Evolutionary conservation across 225 moss, liverwort and hornwort species (phyloP).

Genomic region (Climacium dendroides): DNA sequence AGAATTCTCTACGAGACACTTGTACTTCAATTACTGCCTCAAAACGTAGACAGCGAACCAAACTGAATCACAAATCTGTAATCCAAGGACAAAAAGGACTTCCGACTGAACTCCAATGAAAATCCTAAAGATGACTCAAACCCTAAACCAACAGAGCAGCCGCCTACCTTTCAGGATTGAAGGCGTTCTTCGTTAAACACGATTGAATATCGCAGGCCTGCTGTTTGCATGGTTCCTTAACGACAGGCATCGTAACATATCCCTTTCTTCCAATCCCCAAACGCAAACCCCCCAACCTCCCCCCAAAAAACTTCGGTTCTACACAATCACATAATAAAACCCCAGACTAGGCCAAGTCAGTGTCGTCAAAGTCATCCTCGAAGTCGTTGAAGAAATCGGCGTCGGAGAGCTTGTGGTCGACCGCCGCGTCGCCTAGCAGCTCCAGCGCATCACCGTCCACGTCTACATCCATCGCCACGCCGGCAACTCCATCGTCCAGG

Average conservation of each 20-base stretch:
- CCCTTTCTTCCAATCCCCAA: not conserved
- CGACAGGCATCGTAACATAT: slow-evolving; percentile 16
- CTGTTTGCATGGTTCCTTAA: slow-evolving; percentile 64
- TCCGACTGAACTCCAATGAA: not conserved
- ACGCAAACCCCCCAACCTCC: not conserved
- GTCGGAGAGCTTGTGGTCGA: slow-evolving; percentile 79
- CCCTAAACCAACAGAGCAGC: not conserved
- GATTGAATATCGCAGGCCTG: slow-evolving; percentile 86
- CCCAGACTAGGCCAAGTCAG: slow-evolving; percentile 53
- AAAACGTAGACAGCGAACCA: not conserved
- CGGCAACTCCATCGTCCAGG: slow-evolving; percentile 68
- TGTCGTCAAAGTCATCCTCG: slow-evolving; percentile 92
- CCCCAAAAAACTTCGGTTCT: not conserved
- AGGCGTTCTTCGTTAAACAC: slow-evolving; percentile 80
- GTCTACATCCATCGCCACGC: slow-evolving; percentile 65
- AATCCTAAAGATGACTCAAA: not conserved
- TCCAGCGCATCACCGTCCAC: slow-evolving; percentile 74
- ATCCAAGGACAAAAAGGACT: not conserved
- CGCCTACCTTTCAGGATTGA: slow-evolving; percentile 60
- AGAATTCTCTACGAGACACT: not conserved
- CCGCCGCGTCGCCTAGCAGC: slow-evolving; percentile 31
- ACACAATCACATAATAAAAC: not conserved
- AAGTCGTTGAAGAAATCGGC: slow-evolving; percentile 94
- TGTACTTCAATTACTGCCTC: not conserved
- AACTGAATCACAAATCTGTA: not conserved